These are phyloP conservation scores for Leptographium procerum DNA, from an alignment of 2,329 filamentous ascomycete genomes.

Conservation along the genomic window DNA sequence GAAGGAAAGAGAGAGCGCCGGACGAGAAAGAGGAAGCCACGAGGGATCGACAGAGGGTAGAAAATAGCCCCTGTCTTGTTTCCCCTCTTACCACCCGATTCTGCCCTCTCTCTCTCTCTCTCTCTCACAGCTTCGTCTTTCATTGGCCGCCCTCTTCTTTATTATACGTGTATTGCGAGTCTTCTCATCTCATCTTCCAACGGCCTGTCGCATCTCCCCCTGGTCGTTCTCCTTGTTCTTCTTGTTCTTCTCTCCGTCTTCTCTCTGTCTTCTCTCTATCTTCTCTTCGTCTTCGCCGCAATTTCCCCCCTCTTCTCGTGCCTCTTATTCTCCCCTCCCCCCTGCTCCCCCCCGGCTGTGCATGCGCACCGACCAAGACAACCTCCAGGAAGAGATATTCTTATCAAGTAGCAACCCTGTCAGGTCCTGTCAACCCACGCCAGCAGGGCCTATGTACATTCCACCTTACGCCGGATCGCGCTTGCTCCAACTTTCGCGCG, in stretches of 20 bases:
- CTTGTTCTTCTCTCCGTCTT: neutral
- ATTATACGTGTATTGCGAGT: neutral
- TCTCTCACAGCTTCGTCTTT: neutral
- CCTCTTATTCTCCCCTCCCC: neutral
- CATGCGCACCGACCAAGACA: neutral
- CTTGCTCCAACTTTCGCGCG: slow-evolving; percentile 21
- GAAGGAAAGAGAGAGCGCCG: neutral
- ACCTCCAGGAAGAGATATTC: neutral
- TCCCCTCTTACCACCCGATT: neutral
- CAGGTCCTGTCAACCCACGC: neutral
- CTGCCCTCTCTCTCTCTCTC: neutral
- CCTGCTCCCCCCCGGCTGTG: neutral
- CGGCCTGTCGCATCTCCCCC: neutral
- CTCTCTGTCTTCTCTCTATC: too few relatives aligned
- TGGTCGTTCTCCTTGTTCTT: neutral
- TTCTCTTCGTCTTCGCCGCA: neutral
- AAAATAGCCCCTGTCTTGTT: neutral
- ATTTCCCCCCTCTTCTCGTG: neutral
- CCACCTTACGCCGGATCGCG: slow-evolving; percentile 22
- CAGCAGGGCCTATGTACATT: neutral
- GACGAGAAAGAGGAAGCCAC: neutral
- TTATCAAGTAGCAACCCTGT: neutral
- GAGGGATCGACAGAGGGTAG: neutral
- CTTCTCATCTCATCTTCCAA: neutral
- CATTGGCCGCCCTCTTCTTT: neutral